Evolutionary conservation across 2,329 filamentous ascomycete species (phyloP).

Genomic region (Colletotrichum caudatum): DNA sequence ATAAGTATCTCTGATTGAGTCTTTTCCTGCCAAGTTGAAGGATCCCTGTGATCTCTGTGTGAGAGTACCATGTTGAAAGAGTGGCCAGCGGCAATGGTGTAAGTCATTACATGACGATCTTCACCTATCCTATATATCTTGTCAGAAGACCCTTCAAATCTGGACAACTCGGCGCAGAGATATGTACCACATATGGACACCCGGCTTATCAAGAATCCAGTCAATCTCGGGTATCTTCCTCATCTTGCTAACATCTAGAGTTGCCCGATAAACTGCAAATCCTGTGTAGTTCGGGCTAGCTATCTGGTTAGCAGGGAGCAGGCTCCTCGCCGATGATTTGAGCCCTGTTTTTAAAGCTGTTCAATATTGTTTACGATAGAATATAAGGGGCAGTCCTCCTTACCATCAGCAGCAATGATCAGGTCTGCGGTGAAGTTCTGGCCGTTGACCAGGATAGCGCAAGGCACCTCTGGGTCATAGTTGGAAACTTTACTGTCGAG

Average conservation of each 20-base stretch:
- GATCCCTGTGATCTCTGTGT: slow-evolving; percentile 53
- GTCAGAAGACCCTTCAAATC: neutral
- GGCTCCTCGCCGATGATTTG: slow-evolving; percentile 48
- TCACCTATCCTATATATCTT: slow-evolving; percentile 53
- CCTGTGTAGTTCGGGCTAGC: slow-evolving; percentile 47
- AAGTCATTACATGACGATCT: slow-evolving; percentile 59
- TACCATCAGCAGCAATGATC: slow-evolving; percentile 53
- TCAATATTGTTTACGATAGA: neutral
- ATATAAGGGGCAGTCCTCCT: neutral
- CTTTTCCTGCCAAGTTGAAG: slow-evolving; percentile 46
- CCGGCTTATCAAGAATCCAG: slow-evolving; percentile 55
- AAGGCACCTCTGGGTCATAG: slow-evolving; percentile 44
- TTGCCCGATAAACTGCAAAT: slow-evolving; percentile 57
- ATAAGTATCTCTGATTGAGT: slow-evolving; percentile 45
- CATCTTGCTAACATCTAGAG: slow-evolving; percentile 54
- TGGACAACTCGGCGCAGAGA: neutral
- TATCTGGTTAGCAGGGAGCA: slow-evolving; percentile 37
- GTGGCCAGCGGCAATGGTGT: slow-evolving; percentile 55
- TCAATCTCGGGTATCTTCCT: slow-evolving; percentile 50
- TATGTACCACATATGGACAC: slow-evolving; percentile 54
- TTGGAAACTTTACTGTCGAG: slow-evolving; percentile 45
- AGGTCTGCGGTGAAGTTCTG: slow-evolving; percentile 47
- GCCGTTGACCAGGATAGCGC: slow-evolving; percentile 45
- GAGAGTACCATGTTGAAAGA: slow-evolving; percentile 61
- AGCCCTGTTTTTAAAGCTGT: slow-evolving; percentile 43